Percentiles rank a stretch among this genome's conserved stretches.
phyloP scores from a whole-genome alignment of 257 asterid genomes.

The Solanum commersonii region DNA sequence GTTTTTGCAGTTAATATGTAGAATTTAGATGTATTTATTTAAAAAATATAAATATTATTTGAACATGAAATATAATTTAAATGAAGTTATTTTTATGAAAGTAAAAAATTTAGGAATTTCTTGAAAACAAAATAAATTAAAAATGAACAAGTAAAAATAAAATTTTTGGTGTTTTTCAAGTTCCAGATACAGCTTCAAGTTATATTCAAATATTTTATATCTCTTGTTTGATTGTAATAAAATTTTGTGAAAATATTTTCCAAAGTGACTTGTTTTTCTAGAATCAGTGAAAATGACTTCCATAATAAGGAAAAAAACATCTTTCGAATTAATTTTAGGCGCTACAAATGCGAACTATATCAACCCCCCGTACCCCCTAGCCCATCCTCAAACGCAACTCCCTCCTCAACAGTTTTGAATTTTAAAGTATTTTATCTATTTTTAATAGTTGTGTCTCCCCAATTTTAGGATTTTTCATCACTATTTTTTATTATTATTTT shows the following conservation, averaged over 20 bases:
- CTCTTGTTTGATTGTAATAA: background rate
- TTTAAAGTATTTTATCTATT: too few relatives aligned
- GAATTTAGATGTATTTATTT: background rate
- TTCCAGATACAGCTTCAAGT: background rate
- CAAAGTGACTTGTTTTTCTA: background rate
- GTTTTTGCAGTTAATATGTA: too few relatives aligned
- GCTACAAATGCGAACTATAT: background rate
- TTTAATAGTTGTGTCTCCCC: too few relatives aligned
- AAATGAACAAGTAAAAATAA: background rate
- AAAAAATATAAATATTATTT: too few relatives aligned
- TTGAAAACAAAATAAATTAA: background rate
- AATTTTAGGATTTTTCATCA: too few relatives aligned
- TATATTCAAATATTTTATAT: too few relatives aligned
- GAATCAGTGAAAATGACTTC: background rate
- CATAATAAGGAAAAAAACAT: background rate
- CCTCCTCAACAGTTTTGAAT: too few relatives aligned
- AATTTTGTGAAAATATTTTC: background rate
- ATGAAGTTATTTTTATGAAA: too few relatives aligned
- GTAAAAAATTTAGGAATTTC: background rate
- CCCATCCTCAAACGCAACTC: too few relatives aligned
- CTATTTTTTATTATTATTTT: too few relatives aligned
- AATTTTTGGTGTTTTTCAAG: background rate
- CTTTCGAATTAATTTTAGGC: background rate
- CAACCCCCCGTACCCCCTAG: too few relatives aligned
- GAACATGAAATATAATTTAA: background rate